Percentiles rank a stretch among this genome's conserved stretches.
These are phyloP conservation scores for Syzygium aqueum DNA, from an alignment of 345 rosid species.

Conservation along the genomic window DNA sequence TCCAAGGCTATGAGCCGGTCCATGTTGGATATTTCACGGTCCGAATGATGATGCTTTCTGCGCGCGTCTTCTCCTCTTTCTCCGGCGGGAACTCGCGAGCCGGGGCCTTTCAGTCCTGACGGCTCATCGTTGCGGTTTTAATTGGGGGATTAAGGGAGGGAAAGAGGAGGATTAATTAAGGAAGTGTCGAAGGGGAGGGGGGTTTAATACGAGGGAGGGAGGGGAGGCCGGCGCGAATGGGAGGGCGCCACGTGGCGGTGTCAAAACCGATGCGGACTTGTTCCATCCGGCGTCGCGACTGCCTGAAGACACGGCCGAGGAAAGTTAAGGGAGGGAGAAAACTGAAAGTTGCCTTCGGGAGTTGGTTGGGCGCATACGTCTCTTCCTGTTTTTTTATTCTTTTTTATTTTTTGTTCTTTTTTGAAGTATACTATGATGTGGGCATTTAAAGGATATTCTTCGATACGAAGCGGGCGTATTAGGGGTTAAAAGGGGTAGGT, in stretches of 20 bases:
- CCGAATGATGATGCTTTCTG: background rate
- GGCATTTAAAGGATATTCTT: background rate
- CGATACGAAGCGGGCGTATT: background rate
- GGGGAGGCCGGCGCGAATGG: slow-evolving; percentile 27
- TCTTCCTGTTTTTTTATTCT: background rate
- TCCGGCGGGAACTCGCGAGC: background rate
- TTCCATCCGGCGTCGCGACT: slow-evolving; percentile 28
- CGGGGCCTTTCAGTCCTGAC: background rate
- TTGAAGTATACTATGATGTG: background rate
- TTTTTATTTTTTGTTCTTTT: too few relatives aligned
- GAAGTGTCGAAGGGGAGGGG: background rate
- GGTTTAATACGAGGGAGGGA: slow-evolving; percentile 3
- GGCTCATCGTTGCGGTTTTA: background rate
- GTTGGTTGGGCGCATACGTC: background rate
- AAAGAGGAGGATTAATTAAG: background rate
- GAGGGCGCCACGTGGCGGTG: slow-evolving; percentile 36
- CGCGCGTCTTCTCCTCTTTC: background rate
- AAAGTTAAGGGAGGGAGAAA: background rate
- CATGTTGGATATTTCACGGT: slow-evolving; percentile 8
- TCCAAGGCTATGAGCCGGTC: slow-evolving; percentile 53
- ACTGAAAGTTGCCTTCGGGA: background rate
- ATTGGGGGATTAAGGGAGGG: background rate
- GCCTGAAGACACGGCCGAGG: background rate
- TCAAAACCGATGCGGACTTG: slow-evolving; percentile 34
- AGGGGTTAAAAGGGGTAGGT: background rate